Evolutionary conservation across 2,329 filamentous ascomycete species (phyloP).

Genomic region (Exophiala sp.): DNA sequence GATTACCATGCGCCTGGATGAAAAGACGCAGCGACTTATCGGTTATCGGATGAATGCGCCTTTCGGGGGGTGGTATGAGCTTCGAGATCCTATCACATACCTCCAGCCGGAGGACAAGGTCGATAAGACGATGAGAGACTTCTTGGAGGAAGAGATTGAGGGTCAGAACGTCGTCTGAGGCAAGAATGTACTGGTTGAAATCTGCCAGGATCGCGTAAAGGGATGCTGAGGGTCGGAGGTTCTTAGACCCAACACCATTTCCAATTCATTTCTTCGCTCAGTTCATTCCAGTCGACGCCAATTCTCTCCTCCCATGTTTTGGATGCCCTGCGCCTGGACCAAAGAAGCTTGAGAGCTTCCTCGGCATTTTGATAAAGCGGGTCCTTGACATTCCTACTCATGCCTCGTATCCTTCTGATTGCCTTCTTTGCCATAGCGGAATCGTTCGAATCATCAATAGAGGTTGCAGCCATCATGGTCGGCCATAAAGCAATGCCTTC

Average conservation of each 20-base stretch:
- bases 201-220: not conserved
- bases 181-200: not conserved
- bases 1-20: constrained; percentile 13
- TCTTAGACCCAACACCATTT: not conserved
- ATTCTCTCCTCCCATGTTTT: not conserved
- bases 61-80: constrained; percentile 9
- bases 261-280: not conserved
- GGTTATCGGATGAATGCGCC: constrained; percentile 24
- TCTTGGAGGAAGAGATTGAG: not conserved
- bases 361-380: not conserved
- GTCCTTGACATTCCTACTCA: not conserved
- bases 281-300: not conserved
- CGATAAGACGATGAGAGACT: not conserved
- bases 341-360: not conserved
- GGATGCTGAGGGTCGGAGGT: no score
- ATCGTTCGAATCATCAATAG: not conserved
- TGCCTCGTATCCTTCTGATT: not conserved
- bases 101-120: not conserved
- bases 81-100: not conserved
- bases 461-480: not conserved
- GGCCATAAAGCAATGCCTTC: not conserved
- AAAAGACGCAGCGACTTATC: constrained; percentile 21
- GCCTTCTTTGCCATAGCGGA: not conserved
- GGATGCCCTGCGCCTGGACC: not conserved
- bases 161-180: no score